Evolutionary conservation across 192 early-diverging fungal genomes (phyloP), one percentile per base, ranked within the genome.

Genomic region (Jimgerdemannia flammicorona): DNA sequence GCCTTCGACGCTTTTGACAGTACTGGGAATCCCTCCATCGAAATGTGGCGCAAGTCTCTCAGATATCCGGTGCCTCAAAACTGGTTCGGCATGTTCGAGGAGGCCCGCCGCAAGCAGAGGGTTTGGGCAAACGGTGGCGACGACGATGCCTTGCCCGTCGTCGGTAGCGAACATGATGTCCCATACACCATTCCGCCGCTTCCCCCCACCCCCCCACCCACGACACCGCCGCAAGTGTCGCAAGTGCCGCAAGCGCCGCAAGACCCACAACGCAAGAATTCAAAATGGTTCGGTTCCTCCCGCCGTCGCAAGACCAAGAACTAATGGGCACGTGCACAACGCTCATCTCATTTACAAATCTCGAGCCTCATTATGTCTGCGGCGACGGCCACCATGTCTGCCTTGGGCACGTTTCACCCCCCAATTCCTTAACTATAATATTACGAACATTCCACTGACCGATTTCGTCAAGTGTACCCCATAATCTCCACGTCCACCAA

Each of bases 21-120:
- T 54, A 70, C 74, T 14, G 81, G 81, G 8, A 82, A 82, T n/a
- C 81, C 81, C 14, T 77, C 81, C 69, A 72, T 82, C 69, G 72
- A 78, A 71, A 44, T 78, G 41, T 82, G 81, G 81, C 49, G 74
- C 11, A 64, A 72, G 4, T 70, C 70, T 43, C 54, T 82, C 20
- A 75, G 67, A 42, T 74, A 70, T 14, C 40, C 67, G 4, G 69
- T 79, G 14, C 81, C 81, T 9, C 9, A 20, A 17, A 78, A 82
- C 69, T 82, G 81, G 81, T 82, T 82, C 65, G 49, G 41, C 2
- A 75, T 82, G 54, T 82, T 82, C 67, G 81, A 82, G 67, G 81
- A 82, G 73, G 81, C 77, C 40, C 74, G 78, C 44, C 63, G 73
- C 29, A 59, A 41, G 19, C 67, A 68, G 40, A 20, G 67, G 29